Evolutionary conservation across 306 rosid genomes (phyloP).

Genomic region (Oemleria cerasiformis): DNA sequence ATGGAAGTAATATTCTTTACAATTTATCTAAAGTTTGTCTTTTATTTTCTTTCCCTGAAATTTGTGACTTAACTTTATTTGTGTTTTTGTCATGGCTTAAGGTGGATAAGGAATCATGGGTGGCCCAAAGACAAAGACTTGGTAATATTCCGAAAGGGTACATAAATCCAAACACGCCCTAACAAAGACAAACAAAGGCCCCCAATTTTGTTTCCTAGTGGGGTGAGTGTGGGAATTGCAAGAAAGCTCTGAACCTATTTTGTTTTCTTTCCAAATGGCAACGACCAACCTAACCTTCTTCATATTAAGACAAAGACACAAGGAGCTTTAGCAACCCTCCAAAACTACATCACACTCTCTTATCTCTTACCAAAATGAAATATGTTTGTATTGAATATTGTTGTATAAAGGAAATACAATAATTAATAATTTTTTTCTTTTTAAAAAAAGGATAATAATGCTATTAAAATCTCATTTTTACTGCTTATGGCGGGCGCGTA

Average conservation of each 20-base stretch:
- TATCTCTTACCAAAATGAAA: no score
- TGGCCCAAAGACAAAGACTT: conserved; percentile 20
- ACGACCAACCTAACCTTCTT: conserved; percentile 27
- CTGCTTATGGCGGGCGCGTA: no score
- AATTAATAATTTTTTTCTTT: no score
- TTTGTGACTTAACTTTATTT: conserved; percentile 3
- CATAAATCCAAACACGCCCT: conserved; percentile 50
- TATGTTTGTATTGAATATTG: no score
- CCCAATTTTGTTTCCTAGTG: conserved; percentile 50
- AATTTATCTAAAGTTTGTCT: no score
- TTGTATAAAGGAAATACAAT: no score
- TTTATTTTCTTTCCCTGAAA: no score
- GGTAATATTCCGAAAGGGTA: conserved; percentile 49
- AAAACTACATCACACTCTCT: conserved; percentile 31
- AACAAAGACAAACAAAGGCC: conserved; percentile 60
- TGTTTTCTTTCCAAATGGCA: conserved; percentile 41
- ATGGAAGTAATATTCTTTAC: no score
- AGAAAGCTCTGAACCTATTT: conserved; percentile 27
- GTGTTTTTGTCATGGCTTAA: conserved; percentile 42
- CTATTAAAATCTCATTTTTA: no score
- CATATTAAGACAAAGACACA: conserved; percentile 51
- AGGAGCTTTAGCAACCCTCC: conserved; percentile 38
- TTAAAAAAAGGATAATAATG: no score
- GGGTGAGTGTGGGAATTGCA: conserved; percentile 38
- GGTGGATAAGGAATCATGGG: conserved; percentile 64